Percentiles rank a stretch among this genome's conserved stretches.
phyloP scores from a whole-genome alignment of 345 rosid genomes.

The Populus alba region DNA sequence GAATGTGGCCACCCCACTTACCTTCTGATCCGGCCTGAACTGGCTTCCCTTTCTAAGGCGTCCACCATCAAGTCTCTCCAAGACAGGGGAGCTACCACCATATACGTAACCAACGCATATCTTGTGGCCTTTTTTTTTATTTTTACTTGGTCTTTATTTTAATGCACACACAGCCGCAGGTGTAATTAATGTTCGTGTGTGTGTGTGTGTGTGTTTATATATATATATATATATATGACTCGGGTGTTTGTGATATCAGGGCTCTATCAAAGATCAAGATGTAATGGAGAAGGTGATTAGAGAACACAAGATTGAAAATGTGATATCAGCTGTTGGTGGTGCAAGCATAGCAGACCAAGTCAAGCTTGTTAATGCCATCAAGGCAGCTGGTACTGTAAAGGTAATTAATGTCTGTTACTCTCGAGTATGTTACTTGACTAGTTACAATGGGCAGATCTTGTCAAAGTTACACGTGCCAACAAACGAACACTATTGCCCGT shows the following conservation, averaged over 20 bases:
- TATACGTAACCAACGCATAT: conserved; percentile 7
- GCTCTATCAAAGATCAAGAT: conserved; percentile 21
- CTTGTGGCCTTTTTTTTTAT: background rate
- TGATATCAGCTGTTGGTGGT: conserved; percentile 37
- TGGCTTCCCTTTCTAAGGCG: conserved; percentile 6
- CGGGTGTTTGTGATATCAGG: conserved; percentile 14
- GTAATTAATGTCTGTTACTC: conserved; percentile 1
- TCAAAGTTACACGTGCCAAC: no score
- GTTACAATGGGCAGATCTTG: background rate
- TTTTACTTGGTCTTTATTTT: no score
- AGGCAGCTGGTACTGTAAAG: conserved; percentile 27
- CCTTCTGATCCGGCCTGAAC: conserved; percentile 21
- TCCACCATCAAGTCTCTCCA: conserved; percentile 15
- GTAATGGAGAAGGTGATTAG: conserved; percentile 25
- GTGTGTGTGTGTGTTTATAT: background rate
- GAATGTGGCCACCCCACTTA: conserved; percentile 29
- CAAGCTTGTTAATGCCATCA: conserved; percentile 24
- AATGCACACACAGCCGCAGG: no score
- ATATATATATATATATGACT: no score
- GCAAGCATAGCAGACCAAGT: conserved; percentile 24
- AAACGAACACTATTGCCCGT: no score
- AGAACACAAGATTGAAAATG: conserved; percentile 20
- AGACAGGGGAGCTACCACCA: conserved; percentile 26
- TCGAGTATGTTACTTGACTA: no score
- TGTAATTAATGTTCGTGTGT: no score